Evolutionary conservation across 345 rosid species (phyloP).

Genomic region (Rhodamnia argentea): DNA sequence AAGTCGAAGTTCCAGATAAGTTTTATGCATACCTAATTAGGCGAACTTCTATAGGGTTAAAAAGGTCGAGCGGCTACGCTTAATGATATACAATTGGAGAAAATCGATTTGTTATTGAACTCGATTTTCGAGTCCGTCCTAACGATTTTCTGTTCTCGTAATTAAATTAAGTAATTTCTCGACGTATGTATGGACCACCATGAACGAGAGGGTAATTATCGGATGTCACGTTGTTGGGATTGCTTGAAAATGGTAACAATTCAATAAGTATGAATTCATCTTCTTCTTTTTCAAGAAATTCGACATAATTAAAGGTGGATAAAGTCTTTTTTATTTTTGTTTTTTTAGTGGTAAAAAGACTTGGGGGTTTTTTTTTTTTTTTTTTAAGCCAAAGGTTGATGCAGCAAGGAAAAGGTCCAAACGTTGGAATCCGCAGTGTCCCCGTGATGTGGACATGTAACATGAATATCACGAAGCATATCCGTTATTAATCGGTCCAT

Average conservation of each 20-base stretch:
- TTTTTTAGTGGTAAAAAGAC: background rate
- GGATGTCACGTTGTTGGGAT: rapidly evolving
- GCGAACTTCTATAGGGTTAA: background rate
- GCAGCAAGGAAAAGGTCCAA: background rate
- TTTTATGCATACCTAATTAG: background rate
- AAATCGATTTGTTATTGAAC: background rate
- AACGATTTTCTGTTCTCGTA: background rate
- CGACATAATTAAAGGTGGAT: background rate
- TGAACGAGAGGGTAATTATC: background rate
- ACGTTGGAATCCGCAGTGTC: background rate
- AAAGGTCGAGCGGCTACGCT: background rate
- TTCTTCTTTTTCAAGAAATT: background rate
- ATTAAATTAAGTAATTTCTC: background rate
- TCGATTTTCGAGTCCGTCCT: background rate
- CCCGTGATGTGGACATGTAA: background rate
- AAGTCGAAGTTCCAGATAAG: background rate
- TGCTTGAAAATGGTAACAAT: background rate
- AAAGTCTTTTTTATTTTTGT: background rate
- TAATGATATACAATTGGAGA: background rate
- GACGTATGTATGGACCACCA: rapidly evolving
- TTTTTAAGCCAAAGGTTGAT: background rate
- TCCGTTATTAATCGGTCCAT: background rate
- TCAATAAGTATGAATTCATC: background rate
- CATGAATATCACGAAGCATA: background rate
- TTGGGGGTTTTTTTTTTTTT: background rate